Evolutionary conservation across 495 filamentous ascomycete species (phyloP).

Genomic region (Penicillium silybi): DNA sequence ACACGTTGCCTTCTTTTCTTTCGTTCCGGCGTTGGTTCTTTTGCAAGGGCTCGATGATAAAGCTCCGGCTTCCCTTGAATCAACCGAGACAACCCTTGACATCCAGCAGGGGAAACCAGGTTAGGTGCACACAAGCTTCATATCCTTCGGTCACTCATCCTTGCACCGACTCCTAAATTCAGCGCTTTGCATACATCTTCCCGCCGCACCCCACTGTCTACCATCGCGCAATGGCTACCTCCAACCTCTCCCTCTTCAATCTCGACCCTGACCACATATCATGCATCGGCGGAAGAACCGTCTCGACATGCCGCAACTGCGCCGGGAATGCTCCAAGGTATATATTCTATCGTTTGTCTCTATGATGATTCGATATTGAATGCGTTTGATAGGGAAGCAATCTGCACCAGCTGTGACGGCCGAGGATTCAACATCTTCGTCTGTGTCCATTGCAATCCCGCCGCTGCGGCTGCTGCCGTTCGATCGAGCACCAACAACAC

Average conservation of each 20-base stretch:
- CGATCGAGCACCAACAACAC: slow-evolving; percentile 1
- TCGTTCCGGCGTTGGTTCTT: slow-evolving; percentile 9
- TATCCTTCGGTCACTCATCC: not conserved
- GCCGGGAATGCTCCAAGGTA: slow-evolving; percentile 42
- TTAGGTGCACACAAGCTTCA: not conserved
- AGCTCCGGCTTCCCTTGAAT: not conserved
- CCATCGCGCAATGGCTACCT: slow-evolving; percentile 18
- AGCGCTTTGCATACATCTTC: not conserved
- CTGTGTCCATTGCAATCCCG: slow-evolving; percentile 36
- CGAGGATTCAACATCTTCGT: slow-evolving; percentile 36
- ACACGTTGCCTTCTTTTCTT: slow-evolving; percentile 11
- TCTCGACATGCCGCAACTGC: slow-evolving; percentile 34
- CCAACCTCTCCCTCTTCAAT: slow-evolving; percentile 12
- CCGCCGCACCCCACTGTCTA: not conserved
- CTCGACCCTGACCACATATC: slow-evolving; percentile 36
- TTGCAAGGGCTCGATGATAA: slow-evolving; percentile 5
- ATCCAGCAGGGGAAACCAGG: not conserved
- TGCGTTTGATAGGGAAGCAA: slow-evolving; percentile 18
- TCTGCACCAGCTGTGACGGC: slow-evolving; percentile 33
- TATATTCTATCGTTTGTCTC: not conserved
- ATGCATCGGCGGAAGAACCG: slow-evolving; percentile 37
- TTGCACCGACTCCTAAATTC: slow-evolving; percentile 2
- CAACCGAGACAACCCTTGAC: not conserved
- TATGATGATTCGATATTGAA: not conserved
- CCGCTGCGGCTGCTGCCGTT: slow-evolving; percentile 14